Percentiles rank a stretch among this genome's conserved stretches.
Evolutionary conservation across 352 stramenopile species (phyloP).

Genomic region (Globisporangium orthogonon): DNA sequence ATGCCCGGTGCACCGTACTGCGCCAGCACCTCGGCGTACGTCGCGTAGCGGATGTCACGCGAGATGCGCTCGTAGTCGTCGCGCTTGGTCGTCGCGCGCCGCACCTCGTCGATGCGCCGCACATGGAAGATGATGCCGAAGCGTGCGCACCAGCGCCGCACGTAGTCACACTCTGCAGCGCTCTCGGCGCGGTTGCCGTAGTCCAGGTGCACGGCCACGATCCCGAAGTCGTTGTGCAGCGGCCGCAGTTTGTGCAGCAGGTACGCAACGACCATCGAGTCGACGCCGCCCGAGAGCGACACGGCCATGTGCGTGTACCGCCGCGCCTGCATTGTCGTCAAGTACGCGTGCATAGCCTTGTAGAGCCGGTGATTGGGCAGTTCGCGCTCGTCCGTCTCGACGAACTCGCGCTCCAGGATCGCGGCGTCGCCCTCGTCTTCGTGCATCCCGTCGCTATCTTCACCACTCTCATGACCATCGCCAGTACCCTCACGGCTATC

Average conservation of each 20-base stretch:
- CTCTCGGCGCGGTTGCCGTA: slow-evolving; percentile 96
- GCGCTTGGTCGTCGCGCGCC: slow-evolving; percentile 85
- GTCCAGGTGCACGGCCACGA: slow-evolving; percentile 95
- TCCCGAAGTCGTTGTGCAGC: slow-evolving; percentile 41
- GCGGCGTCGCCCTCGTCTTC: slow-evolving; percentile 19
- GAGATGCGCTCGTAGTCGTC: slow-evolving; percentile 95
- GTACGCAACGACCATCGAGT: slow-evolving; percentile 97
- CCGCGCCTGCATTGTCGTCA: slow-evolving; percentile 35
- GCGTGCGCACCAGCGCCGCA: slow-evolving; percentile 83
- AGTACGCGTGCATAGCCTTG: slow-evolving; percentile 62
- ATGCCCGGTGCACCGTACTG: slow-evolving; percentile 81
- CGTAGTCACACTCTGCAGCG: slow-evolving; percentile 88
- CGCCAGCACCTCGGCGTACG: slow-evolving; percentile 86
- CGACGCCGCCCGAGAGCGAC: slow-evolving; percentile 93
- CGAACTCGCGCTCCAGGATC: slow-evolving; percentile 61
- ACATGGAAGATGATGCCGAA: slow-evolving; percentile 80
- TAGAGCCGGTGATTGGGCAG: slow-evolving; percentile 67
- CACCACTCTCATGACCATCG: not conserved
- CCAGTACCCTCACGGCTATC: no score
- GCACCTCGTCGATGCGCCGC: slow-evolving; percentile 90
- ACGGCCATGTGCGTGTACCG: slow-evolving; percentile 65
- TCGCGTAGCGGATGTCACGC: slow-evolving; percentile 90
- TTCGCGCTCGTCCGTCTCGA: slow-evolving; percentile 61
- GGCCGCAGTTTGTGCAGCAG: slow-evolving; percentile 84
- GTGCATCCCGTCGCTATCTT: slow-evolving; percentile 13